Evolutionary conservation across 2,329 filamentous ascomycete species (phyloP), one percentile per base, ranked within the genome.

Genomic region (Orbilia blumenaviensis): DNA sequence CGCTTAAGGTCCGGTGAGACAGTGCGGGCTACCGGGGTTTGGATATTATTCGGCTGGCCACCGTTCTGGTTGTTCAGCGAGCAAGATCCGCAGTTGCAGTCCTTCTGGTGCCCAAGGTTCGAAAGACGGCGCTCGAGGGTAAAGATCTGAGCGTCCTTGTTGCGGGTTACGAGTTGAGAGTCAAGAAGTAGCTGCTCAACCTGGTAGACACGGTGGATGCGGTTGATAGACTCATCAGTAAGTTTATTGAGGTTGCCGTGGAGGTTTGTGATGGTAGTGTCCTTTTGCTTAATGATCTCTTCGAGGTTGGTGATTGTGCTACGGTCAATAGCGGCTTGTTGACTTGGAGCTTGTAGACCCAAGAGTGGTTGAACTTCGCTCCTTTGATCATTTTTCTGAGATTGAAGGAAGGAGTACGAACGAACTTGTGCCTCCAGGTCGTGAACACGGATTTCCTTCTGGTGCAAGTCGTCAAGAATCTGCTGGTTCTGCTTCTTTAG

Each of bases 401-500:
- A 3, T 14, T 72, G 73, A 16, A 72, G 61, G 44, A 62, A 12
- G 5, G 66, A 62, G 66, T 77, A 72, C 3, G 73, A 72, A 27
- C 67, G 73, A 41, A 77, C 73, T 36, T 77, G 66, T 16, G 73
- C 73, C 29, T 77, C 73, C 42, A 77, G 29, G 23, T 77, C 73
- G 44, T 71, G 67, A 29, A 77, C 36, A 23, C 67, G 63, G 66
- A 72, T 77, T 36, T 77, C 73, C 52, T 77, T 77, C 44, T 77
- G 73, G 21, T 77, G 66, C 10, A 72, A 25, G 21, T 77, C 66
- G 5, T 71, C 62, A 5, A 77, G 38, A 32, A 77, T 29, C 50
- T 72, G 73, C 38, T 71, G 66, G 66, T 77, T 72, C 54, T 77
- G 73, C 48, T 77, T 72, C 66, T 46, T 71, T 27, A 77, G 18